Evolutionary conservation across 163 green algal species (phyloP).

Genomic region (Prototheca cutis): DNA sequence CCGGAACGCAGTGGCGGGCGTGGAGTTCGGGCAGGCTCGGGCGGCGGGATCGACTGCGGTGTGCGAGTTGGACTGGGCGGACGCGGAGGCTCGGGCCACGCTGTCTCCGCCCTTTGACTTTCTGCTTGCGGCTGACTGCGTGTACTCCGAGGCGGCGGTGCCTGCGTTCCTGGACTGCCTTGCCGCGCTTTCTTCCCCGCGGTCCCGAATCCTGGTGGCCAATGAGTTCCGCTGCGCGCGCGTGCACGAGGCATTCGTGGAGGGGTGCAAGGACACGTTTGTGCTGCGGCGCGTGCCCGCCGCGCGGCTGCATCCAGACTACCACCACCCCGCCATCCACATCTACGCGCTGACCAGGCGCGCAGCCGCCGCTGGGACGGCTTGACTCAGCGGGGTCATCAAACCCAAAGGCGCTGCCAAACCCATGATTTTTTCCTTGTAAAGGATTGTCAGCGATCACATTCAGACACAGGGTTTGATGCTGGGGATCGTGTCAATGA

Average conservation of each 20-base stretch:
- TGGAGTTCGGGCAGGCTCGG: too few species aligned
- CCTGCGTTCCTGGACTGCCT: conserved; percentile 54
- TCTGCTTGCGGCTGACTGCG: conserved; percentile 77
- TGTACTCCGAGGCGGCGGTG: conserved; percentile 70
- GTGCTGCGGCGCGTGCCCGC: conserved; percentile 43
- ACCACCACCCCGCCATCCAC: conserved; percentile 48
- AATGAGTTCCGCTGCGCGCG: conserved; percentile 73
- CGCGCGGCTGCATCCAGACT: conserved; percentile 41
- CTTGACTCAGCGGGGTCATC: too few species aligned
- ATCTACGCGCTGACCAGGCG: conserved; percentile 33
- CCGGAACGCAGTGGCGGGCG: too few species aligned
- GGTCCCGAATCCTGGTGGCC: conserved; percentile 58
- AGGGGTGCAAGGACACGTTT: conserved; percentile 47
- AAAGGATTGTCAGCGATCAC: too few species aligned
- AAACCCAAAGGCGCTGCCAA: too few species aligned
- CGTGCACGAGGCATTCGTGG: conserved; percentile 62
- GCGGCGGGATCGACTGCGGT: too few species aligned
- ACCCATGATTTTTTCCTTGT: too few species aligned
- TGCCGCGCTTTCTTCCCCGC: conserved; percentile 40
- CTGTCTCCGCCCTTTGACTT: conserved; percentile 61
- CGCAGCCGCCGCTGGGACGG: too few species aligned
- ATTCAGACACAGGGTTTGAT: too few species aligned
- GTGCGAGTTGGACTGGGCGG: conserved; percentile 27
- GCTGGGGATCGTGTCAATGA: too few species aligned
- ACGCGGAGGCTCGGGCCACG: conserved; percentile 3